Conservation (phyloP, 441 rosid species). For the Arabidopsis hybrid region DNA sequence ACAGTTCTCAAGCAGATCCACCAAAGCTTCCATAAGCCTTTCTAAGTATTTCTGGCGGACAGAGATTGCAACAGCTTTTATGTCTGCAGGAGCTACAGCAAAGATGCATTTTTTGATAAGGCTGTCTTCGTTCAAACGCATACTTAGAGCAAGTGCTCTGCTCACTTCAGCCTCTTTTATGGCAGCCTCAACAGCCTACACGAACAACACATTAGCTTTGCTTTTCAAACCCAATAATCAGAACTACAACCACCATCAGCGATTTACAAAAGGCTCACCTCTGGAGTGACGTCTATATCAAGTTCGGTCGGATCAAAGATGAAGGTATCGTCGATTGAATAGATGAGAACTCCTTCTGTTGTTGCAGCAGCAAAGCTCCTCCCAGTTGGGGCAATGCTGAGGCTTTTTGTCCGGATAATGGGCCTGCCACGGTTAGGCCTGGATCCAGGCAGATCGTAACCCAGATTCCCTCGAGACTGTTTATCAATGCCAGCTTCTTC, state of each 20-base stretch:
- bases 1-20: slow-evolving; percentile 87
- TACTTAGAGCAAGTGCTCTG: slow-evolving; percentile 84
- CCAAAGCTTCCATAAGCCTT: slow-evolving; percentile 81
- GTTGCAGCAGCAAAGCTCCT: slow-evolving; percentile 93
- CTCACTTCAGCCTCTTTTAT: slow-evolving; percentile 65
- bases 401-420: slow-evolving; percentile 74
- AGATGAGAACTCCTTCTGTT: slow-evolving; percentile 95
- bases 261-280: slow-evolving; percentile 56
- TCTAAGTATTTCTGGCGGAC: slow-evolving; percentile 78
- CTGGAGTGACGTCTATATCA: slow-evolving; percentile 96
- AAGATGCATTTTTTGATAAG: slow-evolving; percentile 81
- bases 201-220: slow-evolving; percentile 32
- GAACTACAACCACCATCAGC: neutral
- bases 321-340: slow-evolving; percentile 87
- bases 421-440: slow-evolving; percentile 85
- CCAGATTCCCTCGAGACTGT: slow-evolving; percentile 76
- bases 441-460: slow-evolving; percentile 91
- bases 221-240: slow-evolving; percentile 13
- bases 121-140: slow-evolving; percentile 89
- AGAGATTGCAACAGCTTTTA: slow-evolving; percentile 73
- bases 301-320: slow-evolving; percentile 98
- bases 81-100: slow-evolving; percentile 68
- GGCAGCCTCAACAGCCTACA: slow-evolving; percentile 86
- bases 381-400: slow-evolving; percentile 93
- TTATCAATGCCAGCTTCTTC: slow-evolving; percentile 85